These are phyloP conservation scores for Pseudogymnoascus sp. DNA, from an alignment of 2,329 filamentous ascomycete genomes.

Conservation along the genomic window DNA sequence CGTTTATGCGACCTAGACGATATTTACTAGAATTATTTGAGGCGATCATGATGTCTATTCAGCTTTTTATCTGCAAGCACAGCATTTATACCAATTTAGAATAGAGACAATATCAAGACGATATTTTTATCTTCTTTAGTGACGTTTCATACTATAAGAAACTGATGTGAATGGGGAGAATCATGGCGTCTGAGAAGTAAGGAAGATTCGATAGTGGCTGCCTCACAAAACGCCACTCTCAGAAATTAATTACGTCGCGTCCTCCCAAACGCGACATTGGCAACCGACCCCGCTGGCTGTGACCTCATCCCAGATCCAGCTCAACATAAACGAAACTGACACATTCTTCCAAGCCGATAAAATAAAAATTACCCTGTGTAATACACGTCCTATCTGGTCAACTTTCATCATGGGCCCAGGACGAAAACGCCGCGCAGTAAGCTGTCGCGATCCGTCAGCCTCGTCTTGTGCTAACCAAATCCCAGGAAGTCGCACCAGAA, in stretches of 20 bases:
- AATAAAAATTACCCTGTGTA: neutral
- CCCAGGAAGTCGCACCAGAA: conserved; percentile 19
- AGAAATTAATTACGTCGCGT: conserved; percentile 2
- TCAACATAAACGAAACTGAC: neutral
- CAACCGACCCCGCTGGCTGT: neutral
- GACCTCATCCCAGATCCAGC: neutral
- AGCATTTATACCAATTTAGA: conserved; percentile 8
- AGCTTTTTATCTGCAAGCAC: conserved; percentile 1
- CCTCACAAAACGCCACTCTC: neutral
- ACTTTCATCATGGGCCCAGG: conserved; percentile 21
- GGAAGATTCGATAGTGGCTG: neutral
- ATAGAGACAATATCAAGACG: neutral
- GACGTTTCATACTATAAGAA: neutral
- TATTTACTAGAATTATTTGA: neutral
- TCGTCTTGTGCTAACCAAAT: conserved; percentile 13
- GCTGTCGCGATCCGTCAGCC: conserved; percentile 3
- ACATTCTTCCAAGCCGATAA: neutral
- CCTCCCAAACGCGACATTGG: neutral
- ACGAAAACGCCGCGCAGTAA: conserved; percentile 22
- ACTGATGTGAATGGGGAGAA: neutral
- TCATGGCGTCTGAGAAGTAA: neutral
- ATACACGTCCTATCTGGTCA: neutral
- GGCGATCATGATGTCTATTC: neutral
- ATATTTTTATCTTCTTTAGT: neutral
- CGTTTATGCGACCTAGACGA: conserved; percentile 15